These are phyloP conservation scores for Calycina herbarum DNA, from an alignment of 2,329 filamentous ascomycete species.

Conservation along the genomic window DNA sequence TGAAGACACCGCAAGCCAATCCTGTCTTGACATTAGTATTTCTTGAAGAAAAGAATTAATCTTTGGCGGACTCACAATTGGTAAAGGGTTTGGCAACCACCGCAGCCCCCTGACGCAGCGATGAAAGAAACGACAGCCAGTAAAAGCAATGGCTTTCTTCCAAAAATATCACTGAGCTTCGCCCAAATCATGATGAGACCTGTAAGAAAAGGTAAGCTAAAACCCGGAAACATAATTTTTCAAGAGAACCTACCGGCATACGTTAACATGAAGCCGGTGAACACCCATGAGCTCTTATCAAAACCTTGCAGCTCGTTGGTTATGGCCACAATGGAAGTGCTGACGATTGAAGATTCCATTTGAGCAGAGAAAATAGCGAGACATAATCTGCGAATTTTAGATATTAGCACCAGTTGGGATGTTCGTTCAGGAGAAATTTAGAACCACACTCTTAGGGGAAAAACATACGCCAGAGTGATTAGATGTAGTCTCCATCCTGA, in stretches of 20 bases:
- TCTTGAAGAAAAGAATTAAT: not conserved
- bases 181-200: constrained; percentile 10
- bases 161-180: constrained; percentile 11
- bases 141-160: constrained; percentile 3
- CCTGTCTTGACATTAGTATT: not conserved
- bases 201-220: not conserved
- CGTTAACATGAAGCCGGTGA: not conserved
- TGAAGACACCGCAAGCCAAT: constrained; percentile 2
- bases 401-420: no score
- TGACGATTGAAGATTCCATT: constrained; percentile 3
- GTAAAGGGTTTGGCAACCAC: not conserved
- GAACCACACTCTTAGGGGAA: no score
- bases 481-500: constrained; percentile 6
- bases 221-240: no score
- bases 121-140: constrained; percentile 1
- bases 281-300: not conserved
- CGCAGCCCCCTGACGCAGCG: constrained; percentile 6
- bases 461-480: not conserved
- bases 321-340: constrained; percentile 7
- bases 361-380: not conserved
- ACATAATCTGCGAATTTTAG: not conserved
- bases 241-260: not conserved
- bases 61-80: constrained; percentile 7
- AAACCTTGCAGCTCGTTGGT: constrained; percentile 6
- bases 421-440: no score